Conservation (phyloP, 2,329 filamentous ascomycete species). For the Aspergillus glaucus region DNA sequence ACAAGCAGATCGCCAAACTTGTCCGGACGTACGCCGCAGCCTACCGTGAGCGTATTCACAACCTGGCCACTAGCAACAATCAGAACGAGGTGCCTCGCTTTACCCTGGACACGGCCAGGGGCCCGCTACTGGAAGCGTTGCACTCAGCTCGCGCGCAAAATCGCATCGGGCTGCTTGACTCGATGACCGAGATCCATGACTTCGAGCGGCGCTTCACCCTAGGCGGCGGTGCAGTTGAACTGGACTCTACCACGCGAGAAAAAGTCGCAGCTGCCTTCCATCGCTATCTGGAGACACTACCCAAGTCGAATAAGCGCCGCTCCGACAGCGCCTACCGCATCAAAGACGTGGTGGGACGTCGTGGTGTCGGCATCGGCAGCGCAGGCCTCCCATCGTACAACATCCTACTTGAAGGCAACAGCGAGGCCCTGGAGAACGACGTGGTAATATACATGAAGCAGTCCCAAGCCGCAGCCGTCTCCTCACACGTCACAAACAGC, state of each 20-base stretch:
- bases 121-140: slow-evolving; percentile 12
- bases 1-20: slow-evolving; percentile 12
- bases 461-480: slow-evolving; percentile 6
- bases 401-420: slow-evolving; percentile 12
- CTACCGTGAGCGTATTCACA: slow-evolving; percentile 13
- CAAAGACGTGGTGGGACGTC: slow-evolving; percentile 13
- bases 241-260: slow-evolving; percentile 6
- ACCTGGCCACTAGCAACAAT: slow-evolving; percentile 1
- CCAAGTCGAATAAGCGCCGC: not conserved
- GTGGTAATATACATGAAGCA: slow-evolving; percentile 15
- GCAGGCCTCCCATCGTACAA: slow-evolving; percentile 14
- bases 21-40: slow-evolving; percentile 9
- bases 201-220: slow-evolving; percentile 9
- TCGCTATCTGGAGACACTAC: slow-evolving; percentile 8
- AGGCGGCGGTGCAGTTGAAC: slow-evolving; percentile 7
- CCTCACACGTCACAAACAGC: slow-evolving; percentile 7
- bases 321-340: slow-evolving; percentile 1
- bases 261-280: slow-evolving; percentile 9
- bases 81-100: slow-evolving; percentile 4
- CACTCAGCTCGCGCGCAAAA: slow-evolving; percentile 7
- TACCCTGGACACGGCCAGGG: slow-evolving; percentile 12
- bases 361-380: slow-evolving; percentile 12
- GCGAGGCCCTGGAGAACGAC: slow-evolving; percentile 13
- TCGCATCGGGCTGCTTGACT: slow-evolving; percentile 6
- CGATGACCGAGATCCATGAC: slow-evolving; percentile 11